Evolutionary conservation across 768 basidiomycete genomes (phyloP), one percentile per base, ranked within the genome.

Genomic region (Auriscalpium vulgare): DNA sequence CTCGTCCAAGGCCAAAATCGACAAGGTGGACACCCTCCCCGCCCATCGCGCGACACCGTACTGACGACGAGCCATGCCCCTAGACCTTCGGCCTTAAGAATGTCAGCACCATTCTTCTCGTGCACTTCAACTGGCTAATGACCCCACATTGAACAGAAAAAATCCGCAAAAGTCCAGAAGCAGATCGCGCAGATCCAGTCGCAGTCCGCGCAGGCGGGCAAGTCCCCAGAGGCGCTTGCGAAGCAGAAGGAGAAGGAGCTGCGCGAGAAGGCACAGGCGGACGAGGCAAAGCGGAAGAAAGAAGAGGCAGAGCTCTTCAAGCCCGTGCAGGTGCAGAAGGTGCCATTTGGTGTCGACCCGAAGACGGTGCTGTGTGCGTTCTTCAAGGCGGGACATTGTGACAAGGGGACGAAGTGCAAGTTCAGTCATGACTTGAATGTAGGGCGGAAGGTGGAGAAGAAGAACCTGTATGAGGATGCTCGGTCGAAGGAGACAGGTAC

Each of bases 261-360:
- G 59, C 78, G 85, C 45, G 87, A 81, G 47, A 90, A 91, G 69
- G 82, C 75, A 49, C 87, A 88, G 67, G 67, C 74, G 0, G 89
- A 91, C 16, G 91, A 88, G 68, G 91, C 89, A 72, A 90, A 92
- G 68, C 79, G 84, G 51, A 79, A 74, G 69, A 91, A 87, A 71
- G 89, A 95, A 74, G 87, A 94, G 62, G 88, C 89, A 2, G 87
- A 84, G 21, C 71, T 97, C 61, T 76, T 95, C 65, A 85, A 87
- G 65, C 87, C 91, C 48, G 84, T 85, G 50, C 85, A 89, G 67
- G 66, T 74, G 51, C 91, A 93, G 75, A 93, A 90, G 67, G 79
- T 98, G 45, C 91, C 95, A 0, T 92, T 95, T 56, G 95, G 95
- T 21, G 92, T 94, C 47, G 95, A 98, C 71, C 95, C 95, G 29